A percentile compares a stretch with the other conserved stretches of the same genome.
Evolutionary conservation across 1,284 basidiomycete genomes (phyloP).

Genomic region (Heterobasidion occidentale): DNA sequence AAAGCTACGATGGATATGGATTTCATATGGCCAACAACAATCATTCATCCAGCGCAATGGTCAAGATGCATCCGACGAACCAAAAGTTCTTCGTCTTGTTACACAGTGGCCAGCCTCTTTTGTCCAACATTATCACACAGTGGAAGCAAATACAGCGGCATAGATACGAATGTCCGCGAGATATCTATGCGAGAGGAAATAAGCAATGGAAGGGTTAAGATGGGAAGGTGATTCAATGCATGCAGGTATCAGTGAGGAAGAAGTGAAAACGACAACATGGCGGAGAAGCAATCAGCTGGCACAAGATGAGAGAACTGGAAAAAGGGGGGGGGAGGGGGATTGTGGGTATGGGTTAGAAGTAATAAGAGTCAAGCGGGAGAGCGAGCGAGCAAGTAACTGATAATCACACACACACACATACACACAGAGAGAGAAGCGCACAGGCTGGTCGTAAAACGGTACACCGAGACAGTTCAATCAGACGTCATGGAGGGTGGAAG

Average conservation of each 20-base stretch:
- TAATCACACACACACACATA: slow-evolving; percentile 8
- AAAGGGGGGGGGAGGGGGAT: slow-evolving; percentile 1
- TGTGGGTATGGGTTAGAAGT: background rate
- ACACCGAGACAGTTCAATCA: too few relatives aligned
- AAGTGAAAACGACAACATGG: background rate
- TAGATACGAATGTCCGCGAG: slow-evolving; percentile 13
- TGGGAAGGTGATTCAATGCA: background rate
- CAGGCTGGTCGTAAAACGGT: too few relatives aligned
- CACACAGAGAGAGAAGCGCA: too few relatives aligned
- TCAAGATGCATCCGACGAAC: too few relatives aligned
- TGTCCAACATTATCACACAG: slow-evolving; percentile 14
- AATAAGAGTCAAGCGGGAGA: background rate
- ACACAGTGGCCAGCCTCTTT: background rate
- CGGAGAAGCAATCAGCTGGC: background rate
- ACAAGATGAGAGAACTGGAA: background rate
- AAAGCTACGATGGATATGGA: too few relatives aligned
- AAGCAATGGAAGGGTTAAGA: background rate
- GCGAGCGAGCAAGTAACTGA: slow-evolving; percentile 3
- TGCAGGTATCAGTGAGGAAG: background rate
- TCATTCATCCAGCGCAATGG: too few relatives aligned
- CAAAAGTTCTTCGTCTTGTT: background rate
- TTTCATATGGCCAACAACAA: too few relatives aligned
- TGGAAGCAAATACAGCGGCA: slow-evolving; percentile 22
- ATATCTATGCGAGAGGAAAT: slow-evolving; percentile 6
- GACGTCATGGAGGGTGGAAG: slow-evolving; percentile 16